Evolutionary conservation across 768 basidiomycete species (phyloP).

Genomic region (Lactarius trivialis): DNA sequence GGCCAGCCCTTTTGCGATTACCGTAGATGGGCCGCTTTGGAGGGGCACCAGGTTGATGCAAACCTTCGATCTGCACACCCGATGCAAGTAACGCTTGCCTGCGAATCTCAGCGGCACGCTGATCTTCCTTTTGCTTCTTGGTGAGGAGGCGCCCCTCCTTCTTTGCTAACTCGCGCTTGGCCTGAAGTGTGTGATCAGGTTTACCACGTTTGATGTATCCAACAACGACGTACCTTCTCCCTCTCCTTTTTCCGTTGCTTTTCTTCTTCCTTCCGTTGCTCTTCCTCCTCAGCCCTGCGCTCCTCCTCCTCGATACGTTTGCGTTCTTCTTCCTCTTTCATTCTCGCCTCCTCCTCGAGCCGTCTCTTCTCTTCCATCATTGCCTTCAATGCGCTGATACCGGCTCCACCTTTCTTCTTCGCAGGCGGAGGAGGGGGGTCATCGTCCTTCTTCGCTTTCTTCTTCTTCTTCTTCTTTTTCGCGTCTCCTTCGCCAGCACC

Average conservation of each 20-base stretch:
- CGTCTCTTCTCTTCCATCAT: constrained; percentile 90
- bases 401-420: constrained; percentile 64
- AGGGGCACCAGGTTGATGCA: constrained; percentile 52
- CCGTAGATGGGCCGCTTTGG: constrained; percentile 79
- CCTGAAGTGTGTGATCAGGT: constrained; percentile 38
- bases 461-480: constrained; percentile 78
- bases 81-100: constrained; percentile 86
- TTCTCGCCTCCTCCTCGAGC: constrained; percentile 76
- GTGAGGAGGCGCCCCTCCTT: constrained; percentile 93
- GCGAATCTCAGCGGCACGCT: constrained; percentile 82
- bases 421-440: constrained; percentile 52
- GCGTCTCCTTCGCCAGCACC: constrained; percentile 41
- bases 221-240: constrained; percentile 54
- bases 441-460: constrained; percentile 69
- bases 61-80: constrained; percentile 84
- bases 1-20: constrained; percentile 72
- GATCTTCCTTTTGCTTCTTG: constrained; percentile 96
- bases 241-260: constrained; percentile 81
- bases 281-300: constrained; percentile 69
- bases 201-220: constrained; percentile 12
- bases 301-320: constrained; percentile 88
- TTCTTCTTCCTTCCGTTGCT: constrained; percentile 69
- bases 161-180: constrained; percentile 82
- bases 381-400: constrained; percentile 78
- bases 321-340: constrained; percentile 68